Evolutionary conservation across 257 asterid genomes (phyloP).

Genomic region (Penstemon barbatus): DNA sequence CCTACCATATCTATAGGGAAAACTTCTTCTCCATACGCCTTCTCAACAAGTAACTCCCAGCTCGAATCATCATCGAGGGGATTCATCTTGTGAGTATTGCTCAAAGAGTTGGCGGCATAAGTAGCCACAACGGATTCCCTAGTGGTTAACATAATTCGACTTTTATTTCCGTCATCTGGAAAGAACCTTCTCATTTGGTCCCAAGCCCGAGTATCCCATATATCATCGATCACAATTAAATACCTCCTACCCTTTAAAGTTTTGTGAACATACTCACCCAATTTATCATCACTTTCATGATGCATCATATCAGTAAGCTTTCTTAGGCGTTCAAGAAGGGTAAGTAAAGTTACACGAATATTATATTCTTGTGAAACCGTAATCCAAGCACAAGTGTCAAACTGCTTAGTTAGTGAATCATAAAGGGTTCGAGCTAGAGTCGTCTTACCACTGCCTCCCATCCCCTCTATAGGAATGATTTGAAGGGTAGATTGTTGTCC

Average conservation of each 20-base stretch:
- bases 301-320: neutral
- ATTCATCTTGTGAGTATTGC: neutral
- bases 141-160: constrained; percentile 29
- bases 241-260: constrained; percentile 18
- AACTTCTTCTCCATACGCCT: neutral
- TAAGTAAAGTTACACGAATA: neutral
- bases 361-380: neutral
- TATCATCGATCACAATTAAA: constrained; percentile 30
- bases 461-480: neutral
- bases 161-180: neutral
- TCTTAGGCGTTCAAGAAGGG: neutral
- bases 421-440: neutral
- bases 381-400: neutral
- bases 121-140: neutral
- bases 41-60: neutral
- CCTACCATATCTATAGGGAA: neutral
- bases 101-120: neutral
- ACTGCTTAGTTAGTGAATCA: neutral
- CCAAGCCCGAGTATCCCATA: constrained; percentile 25
- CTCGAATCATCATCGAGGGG: neutral
- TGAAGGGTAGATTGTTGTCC: neutral
- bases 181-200: constrained; percentile 14
- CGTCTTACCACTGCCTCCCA: constrained; percentile 6
- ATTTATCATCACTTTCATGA: neutral
- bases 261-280: constrained; percentile 15